Base-by-base conservation (phyloP, 2,329 filamentous ascomycete genomes). In the Pseudocercospora vitis region DNA sequence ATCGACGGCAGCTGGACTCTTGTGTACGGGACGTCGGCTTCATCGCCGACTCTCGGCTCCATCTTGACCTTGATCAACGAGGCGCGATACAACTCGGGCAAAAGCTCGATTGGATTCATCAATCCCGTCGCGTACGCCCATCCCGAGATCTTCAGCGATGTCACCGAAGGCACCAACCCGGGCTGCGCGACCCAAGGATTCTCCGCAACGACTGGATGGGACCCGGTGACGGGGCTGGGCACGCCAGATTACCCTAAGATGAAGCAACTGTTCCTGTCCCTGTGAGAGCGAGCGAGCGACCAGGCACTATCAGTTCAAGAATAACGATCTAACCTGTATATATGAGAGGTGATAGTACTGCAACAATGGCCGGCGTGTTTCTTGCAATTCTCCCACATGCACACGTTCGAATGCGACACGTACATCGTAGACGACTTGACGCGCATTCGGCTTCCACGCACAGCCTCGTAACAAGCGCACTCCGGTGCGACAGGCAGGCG, bases 21-120 rank as follows among this genome's bases (percentile, higher is more conserved):
- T 23, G 72, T 76, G 0, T 79, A 72, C 46, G 81, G 80, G 11
- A 83, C 81, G 0, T 79, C 75, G 46, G 76, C 78, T 6, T 74
- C 74, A 2, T 65, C 76, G 26, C 80, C 80, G 0, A 74, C 78
- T 1, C 76, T 77, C 58, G 77, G 73, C 0, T 67, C 74, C 0
- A 71, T 80, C 32, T 61, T 82, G 23, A 81, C 76, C 1, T 61
- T 79, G 19, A 68, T 76, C 61, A 76, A 76, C 50, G 68, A 75
- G 52, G 71, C 65, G n/a, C 60, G 73, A 14, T 49, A 68, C 28
- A 58, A 65, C 29, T 40, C 52, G 11, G 72, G 71, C 19, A 76
- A 75, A 64, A 59, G 65, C 11, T 56, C 66, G 12, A 63, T 76
- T 7, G 74, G 74, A 8, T 75, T 76, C 61, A 50, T 59, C 44